Conservation (phyloP, 306 rosid genomes). For the Quillaja saponaria region DNA sequence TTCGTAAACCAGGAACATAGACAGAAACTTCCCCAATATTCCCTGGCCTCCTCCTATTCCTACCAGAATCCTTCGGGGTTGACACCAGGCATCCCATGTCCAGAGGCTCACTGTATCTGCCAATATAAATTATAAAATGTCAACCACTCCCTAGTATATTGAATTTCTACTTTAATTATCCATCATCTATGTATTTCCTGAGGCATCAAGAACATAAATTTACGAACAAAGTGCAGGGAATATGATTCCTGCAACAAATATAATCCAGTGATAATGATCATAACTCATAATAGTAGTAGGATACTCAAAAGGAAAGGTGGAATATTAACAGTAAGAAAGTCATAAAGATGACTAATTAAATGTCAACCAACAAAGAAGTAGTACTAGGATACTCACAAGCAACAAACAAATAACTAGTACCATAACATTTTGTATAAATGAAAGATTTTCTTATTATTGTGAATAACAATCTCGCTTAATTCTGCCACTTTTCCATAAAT, state of each 20-base stretch:
- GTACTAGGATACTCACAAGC: conserved; percentile 51
- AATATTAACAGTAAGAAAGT: conserved; percentile 42
- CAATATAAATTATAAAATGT: conserved; percentile 31
- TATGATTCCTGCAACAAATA: conserved; percentile 26
- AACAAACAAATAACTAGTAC: too few relatives aligned
- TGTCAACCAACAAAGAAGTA: conserved; percentile 59
- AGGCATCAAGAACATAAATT: conserved; percentile 19
- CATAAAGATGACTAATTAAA: conserved; percentile 49
- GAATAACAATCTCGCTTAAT: conserved; percentile 22
- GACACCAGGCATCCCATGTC: conserved; percentile 89
- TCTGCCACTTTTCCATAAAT: conserved; percentile 32
- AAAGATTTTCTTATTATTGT: conserved; percentile 19
- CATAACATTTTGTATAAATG: conserved; percentile 29
- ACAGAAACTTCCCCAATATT: conserved; percentile 94
- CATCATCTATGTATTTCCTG: conserved; percentile 5
- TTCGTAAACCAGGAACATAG: conserved; percentile 92
- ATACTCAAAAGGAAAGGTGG: conserved; percentile 44
- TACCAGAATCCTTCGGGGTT: conserved; percentile 70
- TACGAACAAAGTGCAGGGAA: conserved; percentile 24
- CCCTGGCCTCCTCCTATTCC: conserved; percentile 82
- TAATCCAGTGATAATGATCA: conserved; percentile 25
- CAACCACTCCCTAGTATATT: conserved; percentile 36
- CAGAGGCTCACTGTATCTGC: conserved; percentile 43
- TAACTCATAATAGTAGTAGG: conserved; percentile 24
- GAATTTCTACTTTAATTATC: conserved; percentile 5